Base-by-base conservation (phyloP, 352 stramenopile genomes). In the Globisporangium nunn region DNA sequence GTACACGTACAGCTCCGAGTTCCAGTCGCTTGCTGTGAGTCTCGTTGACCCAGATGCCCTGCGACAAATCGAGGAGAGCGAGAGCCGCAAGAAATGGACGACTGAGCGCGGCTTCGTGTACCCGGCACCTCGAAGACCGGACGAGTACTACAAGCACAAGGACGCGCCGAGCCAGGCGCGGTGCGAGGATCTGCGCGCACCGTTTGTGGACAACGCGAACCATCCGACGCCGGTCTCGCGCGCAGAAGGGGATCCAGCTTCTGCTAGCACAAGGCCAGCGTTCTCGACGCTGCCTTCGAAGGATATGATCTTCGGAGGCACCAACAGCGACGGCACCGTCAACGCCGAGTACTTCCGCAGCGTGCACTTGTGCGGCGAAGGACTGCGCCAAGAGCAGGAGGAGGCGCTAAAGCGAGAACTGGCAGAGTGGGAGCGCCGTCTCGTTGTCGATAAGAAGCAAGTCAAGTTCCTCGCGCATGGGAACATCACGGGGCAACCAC, bases 251-350 rank as follows among this genome's bases (percentile, higher is more conserved):
- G 59, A 55, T 28, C 50, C n/a, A 18, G 52, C 29, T 15, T 23
- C 35, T 6, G 18, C 46, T 28, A 50, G 33, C 53, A 7, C 30
- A 12, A 7, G 29, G 3, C 45, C 68, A 1, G 62, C 85, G 12
- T 96, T 96, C 58, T 81, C 88, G 40, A 95, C 74, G 4, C 58
- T 95, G 6, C 85, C 86, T 28, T 91, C 81, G n/a, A 96, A 95
- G 57, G 72, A 91, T 54, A 72, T 87, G 64, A 47, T 96, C 18
- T 97, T 97, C 56, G 88, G 88, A 15, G 86, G 85, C 29, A 88
- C 87, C 17, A 85, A 96, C 54, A 70, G 66, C 5, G 81, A 88
- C 58, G 82, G 72, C 11, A 79, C 61, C 0, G 66, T 70, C 7
- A 88, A 96, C 48, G 23, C 57, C 0, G 74, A 91, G 29, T 95